phyloP scores from a whole-genome alignment of 192 early-diverging fungal species.

The Paraglomus brasilianum region DNA sequence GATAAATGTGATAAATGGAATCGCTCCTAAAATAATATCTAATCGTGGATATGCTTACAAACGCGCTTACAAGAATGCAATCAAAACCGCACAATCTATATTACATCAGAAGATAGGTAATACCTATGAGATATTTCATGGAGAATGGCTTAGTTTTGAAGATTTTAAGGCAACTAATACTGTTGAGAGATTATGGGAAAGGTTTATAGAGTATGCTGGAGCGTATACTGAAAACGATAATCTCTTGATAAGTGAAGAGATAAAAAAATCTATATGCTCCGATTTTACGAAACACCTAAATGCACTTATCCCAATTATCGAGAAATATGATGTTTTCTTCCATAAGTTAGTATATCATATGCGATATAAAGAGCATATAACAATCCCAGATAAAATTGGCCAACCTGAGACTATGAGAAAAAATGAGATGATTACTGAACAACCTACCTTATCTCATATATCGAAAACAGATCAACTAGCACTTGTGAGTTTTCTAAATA shows the following conservation, averaged over 20 bases:
- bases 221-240: conserved; percentile 9
- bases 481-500: not conserved
- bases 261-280: conserved; percentile 15
- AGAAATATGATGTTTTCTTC: conserved; percentile 3
- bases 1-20: not conserved
- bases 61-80: not conserved
- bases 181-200: conserved; percentile 1
- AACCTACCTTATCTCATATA: conserved; percentile 16
- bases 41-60: conserved; percentile 21
- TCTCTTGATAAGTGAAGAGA: not conserved
- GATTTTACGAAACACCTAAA: conserved; percentile 17
- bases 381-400: conserved; percentile 10
- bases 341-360: conserved; percentile 23
- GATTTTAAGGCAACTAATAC: conserved; percentile 2
- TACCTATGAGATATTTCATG: not conserved
- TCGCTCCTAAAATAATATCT: conserved; percentile 8
- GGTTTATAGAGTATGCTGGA: conserved; percentile 3
- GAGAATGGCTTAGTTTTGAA: not conserved
- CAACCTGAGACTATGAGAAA: not conserved
- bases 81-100: not conserved
- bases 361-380: conserved; percentile 25
- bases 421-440: conserved; percentile 9
- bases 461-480: conserved; percentile 7
- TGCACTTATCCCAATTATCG: not conserved
- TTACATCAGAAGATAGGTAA: conserved; percentile 11